Base-by-base conservation (phyloP, 768 basidiomycete species). In the Collybia sordida region DNA sequence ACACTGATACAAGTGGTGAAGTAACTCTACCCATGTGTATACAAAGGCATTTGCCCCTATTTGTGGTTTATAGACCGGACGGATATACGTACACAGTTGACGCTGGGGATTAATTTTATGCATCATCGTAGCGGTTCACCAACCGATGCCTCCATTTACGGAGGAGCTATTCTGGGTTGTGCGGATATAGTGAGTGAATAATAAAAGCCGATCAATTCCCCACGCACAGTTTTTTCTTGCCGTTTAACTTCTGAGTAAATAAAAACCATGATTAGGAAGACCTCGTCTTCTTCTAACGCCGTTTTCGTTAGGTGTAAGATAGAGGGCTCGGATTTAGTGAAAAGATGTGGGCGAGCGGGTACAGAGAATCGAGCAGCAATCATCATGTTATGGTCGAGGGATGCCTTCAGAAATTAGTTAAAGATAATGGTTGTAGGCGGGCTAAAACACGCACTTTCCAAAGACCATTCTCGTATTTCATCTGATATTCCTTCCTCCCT, bases 321-420 rank as follows among this genome's bases (percentile, higher is more conserved):
- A 7, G 75, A 58, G 0, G 77, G 72, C 38, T 70, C 68, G 17
- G 64, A 49, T 53, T 78, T 78, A 22, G 66, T 67, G 54, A 80
- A 78, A 5, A 81, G 61, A 47, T 75, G 74, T 2, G 77, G 78
- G n/a, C 79, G 73, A 45, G 69, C 74, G 1, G 78, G 73, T 3
- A 78, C 73, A 2, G 61, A 57, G 37, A 79, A 73, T 4, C 65
- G 68, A 4, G 68, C 78, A 18, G 69, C 72, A 36, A 72, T 58
- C 8, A 55, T 62, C 41, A 61, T 62, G 27, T 59, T 60, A 38
- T 60, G 50, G 45, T 69, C 60, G 42, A 56, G 39, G 46, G 58
- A 48, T 45, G 59, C 57, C 59, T 57, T 48, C 40, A 27, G 27
- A 48, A 22, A 15, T 24, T 31, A 38, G n/a, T 56, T 47, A 47